Evolutionary conservation across 164 flowering plant genomes (phyloP), one percentile per base, ranked within the genome.

Genomic region (Magnolia kwangsiensis): DNA sequence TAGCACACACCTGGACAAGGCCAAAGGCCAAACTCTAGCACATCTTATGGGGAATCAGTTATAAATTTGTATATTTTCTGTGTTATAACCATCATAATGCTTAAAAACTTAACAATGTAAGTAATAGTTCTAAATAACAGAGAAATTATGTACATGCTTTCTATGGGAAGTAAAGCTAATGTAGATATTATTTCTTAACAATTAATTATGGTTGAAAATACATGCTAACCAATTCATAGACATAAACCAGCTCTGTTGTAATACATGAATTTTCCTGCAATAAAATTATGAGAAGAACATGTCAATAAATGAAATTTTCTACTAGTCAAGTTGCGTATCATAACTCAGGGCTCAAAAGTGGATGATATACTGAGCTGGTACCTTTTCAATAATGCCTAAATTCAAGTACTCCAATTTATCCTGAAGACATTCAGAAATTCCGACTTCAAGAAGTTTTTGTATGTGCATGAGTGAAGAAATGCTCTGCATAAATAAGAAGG

Each of bases 161-260:
- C 18, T 16, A 55, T 16, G 10, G 61, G 18, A 55, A 55, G 61
- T 55, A 8, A 16, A 55, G 61, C 61, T 55, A 55, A 55, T 11
- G 13, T 55, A 55, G 45, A 55, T 16, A 55, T 11, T 55, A 55
- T 55, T 55, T 55, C 61, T 55, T 55, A 11, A 55, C 14, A 51
- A 14, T 0, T 11, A 55, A 55, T 55, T 3, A 55, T 16, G 61
- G 61, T 55, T 55, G 18, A 55, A 3, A 55, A 50, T 63, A 76
- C 6, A 20, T 59, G 81, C 92, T 86, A 64, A 96, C 99, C 98
- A 96, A 79, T 86, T 96, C 99, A 86, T 90, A 92, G 74, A 96
- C 91, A 83, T 88, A 92, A 76, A 90, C 95, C 80, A 96, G 78
- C 85, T 96, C 99, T 9, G 89, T 84, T 64, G 97, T 83, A 64